Base-by-base conservation (phyloP, 768 basidiomycete species). In the Amanita muscaria region DNA sequence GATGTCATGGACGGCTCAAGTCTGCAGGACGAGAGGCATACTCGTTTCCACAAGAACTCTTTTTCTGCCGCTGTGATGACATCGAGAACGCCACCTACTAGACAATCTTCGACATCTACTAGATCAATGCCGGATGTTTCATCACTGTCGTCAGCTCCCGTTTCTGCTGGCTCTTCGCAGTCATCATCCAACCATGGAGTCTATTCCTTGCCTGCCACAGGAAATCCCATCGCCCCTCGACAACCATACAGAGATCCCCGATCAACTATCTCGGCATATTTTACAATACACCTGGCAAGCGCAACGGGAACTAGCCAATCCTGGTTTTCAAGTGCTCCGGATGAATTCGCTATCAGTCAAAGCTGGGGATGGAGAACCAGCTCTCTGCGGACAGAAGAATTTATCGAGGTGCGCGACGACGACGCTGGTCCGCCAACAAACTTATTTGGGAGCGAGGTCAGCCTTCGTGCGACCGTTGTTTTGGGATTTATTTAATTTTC, bases 321-420 rank as follows among this genome's bases (percentile, higher is more conserved):
- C 42, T 72, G 80, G 30, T 94, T 94, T 59, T 76, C 81, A 38
- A 91, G 88, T 51, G 76, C 82, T 3, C 92, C 92, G 1, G 92
- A 96, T 56, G 71, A 76, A 34, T 94, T 96, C 58, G 72, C 80
- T 22, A 71, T 90, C 35, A 79, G 80, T 48, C 88, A 92, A 68
- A 88, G 85, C 50, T 94, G 90, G 92, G 92, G 91, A 0, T 93
- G 91, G 91, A 91, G 90, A 65, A 69, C 70, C 11, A 73, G 72
- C 47, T 67, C 72, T 10, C 51, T 73, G 47, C 58, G 63, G 58
- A 70, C 68, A 15, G 75, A 79, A 42, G 77, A 73, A 45, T 69
- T 73, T 53, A 55, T 67, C 49, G 64, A 74, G 49, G 55, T 77
- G 40, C 62, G 63, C 12, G 57, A 61, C 27, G 59, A 67, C 12